Percentiles rank a stretch among this genome's conserved stretches.
phyloP scores from a whole-genome alignment of 2,329 filamentous ascomycete species.

The Apiospora malaysiana region DNA sequence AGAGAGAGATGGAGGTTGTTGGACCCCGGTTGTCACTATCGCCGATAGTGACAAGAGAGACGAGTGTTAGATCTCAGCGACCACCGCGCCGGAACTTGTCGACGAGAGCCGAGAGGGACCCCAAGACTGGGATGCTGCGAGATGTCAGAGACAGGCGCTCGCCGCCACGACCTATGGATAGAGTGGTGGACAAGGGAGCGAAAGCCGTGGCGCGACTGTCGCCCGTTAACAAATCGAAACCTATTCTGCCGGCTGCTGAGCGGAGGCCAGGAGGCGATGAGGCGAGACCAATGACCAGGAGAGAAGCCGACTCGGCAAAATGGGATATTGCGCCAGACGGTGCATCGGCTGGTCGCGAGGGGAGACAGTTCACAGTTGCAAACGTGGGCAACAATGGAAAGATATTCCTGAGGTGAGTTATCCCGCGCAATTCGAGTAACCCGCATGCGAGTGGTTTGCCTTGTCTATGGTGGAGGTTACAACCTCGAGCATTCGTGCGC shows the following conservation, averaged over 20 bases:
- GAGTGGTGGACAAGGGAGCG: slow-evolving; percentile 28
- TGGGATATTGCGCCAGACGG: slow-evolving; percentile 66
- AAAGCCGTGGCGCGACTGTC: slow-evolving; percentile 32
- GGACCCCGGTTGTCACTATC: slow-evolving; percentile 32
- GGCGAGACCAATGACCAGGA: slow-evolving; percentile 45
- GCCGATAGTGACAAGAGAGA: slow-evolving; percentile 30
- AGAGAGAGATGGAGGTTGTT: slow-evolving; percentile 36
- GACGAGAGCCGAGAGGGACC: slow-evolving; percentile 31
- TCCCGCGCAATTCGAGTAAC: slow-evolving; percentile 5
- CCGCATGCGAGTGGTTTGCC: background rate
- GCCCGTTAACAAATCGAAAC: slow-evolving; percentile 32
- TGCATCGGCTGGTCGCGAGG: slow-evolving; percentile 65
- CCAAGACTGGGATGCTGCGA: slow-evolving; percentile 28
- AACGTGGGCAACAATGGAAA: slow-evolving; percentile 85
- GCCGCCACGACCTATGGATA: slow-evolving; percentile 28
- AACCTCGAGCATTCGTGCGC: background rate
- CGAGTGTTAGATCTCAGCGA: slow-evolving; percentile 30
- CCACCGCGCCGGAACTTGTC: slow-evolving; percentile 31
- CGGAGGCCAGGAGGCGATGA: slow-evolving; percentile 34
- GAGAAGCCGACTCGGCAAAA: slow-evolving; percentile 60
- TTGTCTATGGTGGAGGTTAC: background rate
- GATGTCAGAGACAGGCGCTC: slow-evolving; percentile 31
- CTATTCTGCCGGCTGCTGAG: slow-evolving; percentile 36
- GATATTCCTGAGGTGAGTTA: slow-evolving; percentile 79
- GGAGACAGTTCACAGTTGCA: slow-evolving; percentile 77